Evolutionary conservation across 805 yeast species (phyloP).

Genomic region (Candida easanensis): DNA sequence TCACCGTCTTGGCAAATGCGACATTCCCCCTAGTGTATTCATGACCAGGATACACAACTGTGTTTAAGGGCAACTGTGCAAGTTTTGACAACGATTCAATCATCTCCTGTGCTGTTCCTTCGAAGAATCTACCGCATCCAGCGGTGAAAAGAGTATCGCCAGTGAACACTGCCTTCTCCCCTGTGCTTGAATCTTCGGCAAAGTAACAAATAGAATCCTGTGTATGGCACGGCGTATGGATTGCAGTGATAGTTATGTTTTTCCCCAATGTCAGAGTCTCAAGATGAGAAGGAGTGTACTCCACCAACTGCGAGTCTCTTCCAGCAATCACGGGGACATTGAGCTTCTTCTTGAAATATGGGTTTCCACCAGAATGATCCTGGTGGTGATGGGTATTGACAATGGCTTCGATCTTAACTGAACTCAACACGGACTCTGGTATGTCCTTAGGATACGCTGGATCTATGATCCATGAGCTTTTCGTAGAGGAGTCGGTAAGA

Average conservation of each 20-base stretch:
- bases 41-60: slow-evolving; percentile 89
- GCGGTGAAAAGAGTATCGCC: slow-evolving; percentile 94
- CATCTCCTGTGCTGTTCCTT: slow-evolving; percentile 86
- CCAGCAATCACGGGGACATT: slow-evolving; percentile 79
- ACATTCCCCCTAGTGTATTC: slow-evolving; percentile 88
- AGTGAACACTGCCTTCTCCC: slow-evolving; percentile 77
- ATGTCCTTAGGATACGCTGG: slow-evolving; percentile 85
- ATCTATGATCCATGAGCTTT: slow-evolving; percentile 81
- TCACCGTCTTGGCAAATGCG: slow-evolving; percentile 65
- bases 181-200: slow-evolving; percentile 57
- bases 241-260: slow-evolving; percentile 63
- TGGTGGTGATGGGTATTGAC: slow-evolving; percentile 96
- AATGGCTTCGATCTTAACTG: slow-evolving; percentile 61
- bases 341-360: slow-evolving; percentile 28
- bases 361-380: slow-evolving; percentile 92
- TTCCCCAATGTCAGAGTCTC: slow-evolving; percentile 64
- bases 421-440: slow-evolving; percentile 40
- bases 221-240: slow-evolving; percentile 98
- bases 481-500: slow-evolving; percentile 61
- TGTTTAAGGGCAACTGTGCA: slow-evolving; percentile 60
- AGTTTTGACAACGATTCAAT: slow-evolving; percentile 59
- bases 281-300: slow-evolving; percentile 64
- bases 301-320: slow-evolving; percentile 69
- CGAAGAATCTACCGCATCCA: slow-evolving; percentile 97
- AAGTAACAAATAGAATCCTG: slow-evolving; percentile 92